These are phyloP conservation scores for Penicillium janthinellum DNA, from an alignment of 2,329 filamentous ascomycete genomes.

Conservation along the genomic window DNA sequence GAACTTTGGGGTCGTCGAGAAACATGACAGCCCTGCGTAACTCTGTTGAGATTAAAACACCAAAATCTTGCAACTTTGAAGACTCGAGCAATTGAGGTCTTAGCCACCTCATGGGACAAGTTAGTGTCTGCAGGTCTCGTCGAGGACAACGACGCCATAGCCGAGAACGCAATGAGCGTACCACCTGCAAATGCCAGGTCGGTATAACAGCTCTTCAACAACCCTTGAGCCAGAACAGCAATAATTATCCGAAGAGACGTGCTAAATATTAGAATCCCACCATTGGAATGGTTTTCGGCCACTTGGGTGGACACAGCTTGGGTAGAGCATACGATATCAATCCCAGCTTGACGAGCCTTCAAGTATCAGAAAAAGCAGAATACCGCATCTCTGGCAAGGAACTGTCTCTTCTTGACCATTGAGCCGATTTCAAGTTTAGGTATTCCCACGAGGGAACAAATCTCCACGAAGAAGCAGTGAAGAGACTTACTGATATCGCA, in stretches of 20 bases:
- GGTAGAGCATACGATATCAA: background rate
- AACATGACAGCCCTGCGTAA: background rate
- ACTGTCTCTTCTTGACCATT: background rate
- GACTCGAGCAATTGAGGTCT: background rate
- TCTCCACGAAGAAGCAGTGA: background rate
- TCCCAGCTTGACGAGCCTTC: background rate
- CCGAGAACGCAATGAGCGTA: background rate
- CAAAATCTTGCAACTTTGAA: background rate
- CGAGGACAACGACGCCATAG: background rate
- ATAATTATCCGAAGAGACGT: background rate
- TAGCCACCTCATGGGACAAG: background rate
- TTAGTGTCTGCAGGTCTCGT: background rate
- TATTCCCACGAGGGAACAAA: background rate
- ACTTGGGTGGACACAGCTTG: background rate
- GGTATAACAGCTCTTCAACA: background rate
- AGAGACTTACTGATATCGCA: background rate
- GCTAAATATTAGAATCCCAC: background rate
- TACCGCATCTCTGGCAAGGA: no score
- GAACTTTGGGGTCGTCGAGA: background rate
- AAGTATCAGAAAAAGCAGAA: background rate
- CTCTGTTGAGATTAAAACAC: background rate
- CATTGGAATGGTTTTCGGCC: background rate
- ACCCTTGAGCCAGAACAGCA: background rate
- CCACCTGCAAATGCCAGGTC: background rate
- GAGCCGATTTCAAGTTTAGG: background rate